Percentiles rank a stretch among this genome's conserved stretches.
Conservation (phyloP, 208 protist species). For the Naegleria lovaniensis region DNA sequence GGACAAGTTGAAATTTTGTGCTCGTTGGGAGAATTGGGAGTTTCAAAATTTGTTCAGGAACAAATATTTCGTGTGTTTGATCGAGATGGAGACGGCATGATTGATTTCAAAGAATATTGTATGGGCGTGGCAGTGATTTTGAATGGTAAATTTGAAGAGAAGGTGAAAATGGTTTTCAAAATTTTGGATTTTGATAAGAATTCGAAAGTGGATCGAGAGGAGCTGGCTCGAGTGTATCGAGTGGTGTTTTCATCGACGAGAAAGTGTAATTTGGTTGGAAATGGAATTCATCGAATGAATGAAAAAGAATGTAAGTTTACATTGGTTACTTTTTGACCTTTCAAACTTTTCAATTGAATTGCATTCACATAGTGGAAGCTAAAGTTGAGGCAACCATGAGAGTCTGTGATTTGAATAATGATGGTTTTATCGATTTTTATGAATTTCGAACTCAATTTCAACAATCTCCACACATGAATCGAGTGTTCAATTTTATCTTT, state of each 20-base stretch:
- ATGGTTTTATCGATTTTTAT: not conserved
- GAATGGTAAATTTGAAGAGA: not conserved
- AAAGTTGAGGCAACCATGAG: not conserved
- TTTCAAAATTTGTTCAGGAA: not conserved
- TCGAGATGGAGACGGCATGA: not conserved
- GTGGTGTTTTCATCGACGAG: not conserved
- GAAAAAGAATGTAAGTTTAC: not conserved
- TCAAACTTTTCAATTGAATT: not conserved
- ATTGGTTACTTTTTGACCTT: too few species aligned
- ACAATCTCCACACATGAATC: not conserved
- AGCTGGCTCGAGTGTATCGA: not conserved
- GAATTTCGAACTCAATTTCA: not conserved
- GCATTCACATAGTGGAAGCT: not conserved
- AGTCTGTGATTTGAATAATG: not conserved
- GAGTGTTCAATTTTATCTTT: not conserved
- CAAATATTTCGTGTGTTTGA: not conserved
- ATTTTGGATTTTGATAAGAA: not conserved
- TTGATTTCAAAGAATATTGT: not conserved
- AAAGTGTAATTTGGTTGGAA: too few species aligned
- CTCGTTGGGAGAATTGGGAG: not conserved
- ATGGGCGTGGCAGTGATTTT: not conserved
- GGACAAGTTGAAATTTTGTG: not conserved
- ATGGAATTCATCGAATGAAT: not conserved
- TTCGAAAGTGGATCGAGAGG: not conserved
- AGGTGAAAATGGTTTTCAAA: not conserved